Conservation (phyloP, 2,329 filamentous ascomycete species). For the Stachybotrys chartarum region DNA sequence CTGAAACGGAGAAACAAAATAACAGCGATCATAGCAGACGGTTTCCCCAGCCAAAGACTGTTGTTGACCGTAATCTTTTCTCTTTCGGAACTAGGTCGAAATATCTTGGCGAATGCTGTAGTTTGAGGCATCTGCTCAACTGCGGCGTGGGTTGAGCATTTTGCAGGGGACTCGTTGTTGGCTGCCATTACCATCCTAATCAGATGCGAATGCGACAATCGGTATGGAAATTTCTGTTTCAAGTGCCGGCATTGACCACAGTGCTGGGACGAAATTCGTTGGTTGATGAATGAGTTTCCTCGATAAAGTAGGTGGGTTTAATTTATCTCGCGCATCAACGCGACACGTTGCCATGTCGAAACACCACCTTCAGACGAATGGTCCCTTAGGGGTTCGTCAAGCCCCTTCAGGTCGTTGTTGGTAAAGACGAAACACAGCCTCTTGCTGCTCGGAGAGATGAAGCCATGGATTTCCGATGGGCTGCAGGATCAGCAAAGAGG, state of each 20-base stretch:
- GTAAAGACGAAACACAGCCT: background rate
- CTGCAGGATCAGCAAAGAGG: background rate
- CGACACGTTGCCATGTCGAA: background rate
- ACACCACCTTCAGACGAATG: background rate
- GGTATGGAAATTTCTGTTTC: background rate
- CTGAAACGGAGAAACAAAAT: background rate
- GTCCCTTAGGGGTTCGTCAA: background rate
- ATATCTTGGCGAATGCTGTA: background rate
- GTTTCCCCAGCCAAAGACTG: too few relatives aligned
- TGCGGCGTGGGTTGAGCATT: too few relatives aligned
- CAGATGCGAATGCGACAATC: background rate
- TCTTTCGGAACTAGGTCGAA: background rate
- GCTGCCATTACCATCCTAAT: background rate
- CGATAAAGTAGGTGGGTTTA: background rate
- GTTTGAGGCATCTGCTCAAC: background rate
- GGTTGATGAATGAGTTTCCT: background rate
- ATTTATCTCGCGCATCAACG: background rate
- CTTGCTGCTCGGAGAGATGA: background rate
- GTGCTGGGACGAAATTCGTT: background rate
- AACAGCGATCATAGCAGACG: too few relatives aligned
- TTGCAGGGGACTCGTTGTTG: too few relatives aligned
- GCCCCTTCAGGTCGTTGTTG: background rate
- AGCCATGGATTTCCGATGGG: background rate
- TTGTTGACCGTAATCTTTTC: background rate
- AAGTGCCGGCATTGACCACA: background rate